Evolutionary conservation across 192 early-diverging fungal genomes (phyloP), one percentile per base, ranked within the genome.

Genomic region (Diversispora eburnea): DNA sequence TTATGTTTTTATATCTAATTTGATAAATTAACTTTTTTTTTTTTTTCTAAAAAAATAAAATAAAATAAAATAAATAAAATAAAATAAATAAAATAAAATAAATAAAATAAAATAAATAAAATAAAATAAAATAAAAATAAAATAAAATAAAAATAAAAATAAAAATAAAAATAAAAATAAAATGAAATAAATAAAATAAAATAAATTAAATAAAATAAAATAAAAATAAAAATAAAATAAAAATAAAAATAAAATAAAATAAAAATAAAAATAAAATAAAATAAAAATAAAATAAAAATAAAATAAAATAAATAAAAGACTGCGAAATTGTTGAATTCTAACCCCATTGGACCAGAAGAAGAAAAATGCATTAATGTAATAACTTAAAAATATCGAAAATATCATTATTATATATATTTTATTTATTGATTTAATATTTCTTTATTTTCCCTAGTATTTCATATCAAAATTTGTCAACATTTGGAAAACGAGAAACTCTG

Each of bases 401-500:
- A 54, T 54, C 4, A 17, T 54, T 54, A 17, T 13, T 2, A 54
- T 54, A 13, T 17, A 17, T 54, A 1, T 13, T 12, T 51, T 12
- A 51, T 4, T 51, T 51, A 12, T 51, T 51, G 8, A 6, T 13
- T 22, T 17, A 41, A 55, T 63, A 15, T 42, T 13, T 19, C n/a
- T 39, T 55, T 39, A 33, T 52, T 39, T 17, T 13, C 8, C 3
- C 48, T 80, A 85, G 82, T 86, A 82, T 61, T 88, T 87, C 70
- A 79, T 89, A 13, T 48, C 74, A 22, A 76, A 75, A 20, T 85
- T 88, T 59, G 75, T 77, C 0, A 76, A 73, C 4, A 75, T 77
- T 4, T 45, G 20, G 64, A 66, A 66, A 5, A 17, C 47, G n/a
- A 48, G 46, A 25, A 66, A 47, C 5, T 12, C 15, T 45, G 61